Percentiles rank a stretch among this genome's conserved stretches.
These are phyloP conservation scores for Linaria vulgaris DNA, from an alignment of 257 asterid genomes.

Conservation along the genomic window DNA sequence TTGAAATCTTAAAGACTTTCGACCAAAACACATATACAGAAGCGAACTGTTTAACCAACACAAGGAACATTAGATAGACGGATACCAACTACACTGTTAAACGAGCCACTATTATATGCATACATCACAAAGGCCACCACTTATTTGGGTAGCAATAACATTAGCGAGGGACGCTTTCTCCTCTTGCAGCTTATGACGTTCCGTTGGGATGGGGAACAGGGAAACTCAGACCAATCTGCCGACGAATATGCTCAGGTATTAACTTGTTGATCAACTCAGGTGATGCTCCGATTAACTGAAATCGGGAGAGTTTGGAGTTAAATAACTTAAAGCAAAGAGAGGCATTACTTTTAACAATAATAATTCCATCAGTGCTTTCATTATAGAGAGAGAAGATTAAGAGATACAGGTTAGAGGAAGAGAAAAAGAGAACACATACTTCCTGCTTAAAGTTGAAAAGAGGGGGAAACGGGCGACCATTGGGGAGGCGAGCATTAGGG, in stretches of 20 bases:
- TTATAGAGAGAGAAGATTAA: neutral
- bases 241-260: slow-evolving; percentile 50
- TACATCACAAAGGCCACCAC: slow-evolving; percentile 34
- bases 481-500: slow-evolving; percentile 75
- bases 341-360: neutral
- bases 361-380: neutral
- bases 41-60: slow-evolving; percentile 24
- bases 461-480: slow-evolving; percentile 76
- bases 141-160: slow-evolving; percentile 30
- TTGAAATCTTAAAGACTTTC: neutral
- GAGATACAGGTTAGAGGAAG: neutral
- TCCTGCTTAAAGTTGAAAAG: slow-evolving; percentile 83
- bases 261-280: slow-evolving; percentile 64
- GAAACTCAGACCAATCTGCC: slow-evolving; percentile 37
- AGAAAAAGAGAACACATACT: slow-evolving; percentile 42
- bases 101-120: slow-evolving; percentile 41
- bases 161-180: slow-evolving; percentile 14
- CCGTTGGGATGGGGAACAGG: slow-evolving; percentile 39
- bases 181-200: slow-evolving; percentile 34
- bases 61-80: slow-evolving; percentile 28
- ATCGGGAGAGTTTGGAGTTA: slow-evolving; percentile 21
- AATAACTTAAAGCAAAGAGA: neutral
- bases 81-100: slow-evolving; percentile 29
- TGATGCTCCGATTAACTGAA: slow-evolving; percentile 76
- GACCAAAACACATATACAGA: slow-evolving; percentile 71